phyloP scores from a whole-genome alignment of 179 eudicot species.

The Dionaea muscipula region DNA sequence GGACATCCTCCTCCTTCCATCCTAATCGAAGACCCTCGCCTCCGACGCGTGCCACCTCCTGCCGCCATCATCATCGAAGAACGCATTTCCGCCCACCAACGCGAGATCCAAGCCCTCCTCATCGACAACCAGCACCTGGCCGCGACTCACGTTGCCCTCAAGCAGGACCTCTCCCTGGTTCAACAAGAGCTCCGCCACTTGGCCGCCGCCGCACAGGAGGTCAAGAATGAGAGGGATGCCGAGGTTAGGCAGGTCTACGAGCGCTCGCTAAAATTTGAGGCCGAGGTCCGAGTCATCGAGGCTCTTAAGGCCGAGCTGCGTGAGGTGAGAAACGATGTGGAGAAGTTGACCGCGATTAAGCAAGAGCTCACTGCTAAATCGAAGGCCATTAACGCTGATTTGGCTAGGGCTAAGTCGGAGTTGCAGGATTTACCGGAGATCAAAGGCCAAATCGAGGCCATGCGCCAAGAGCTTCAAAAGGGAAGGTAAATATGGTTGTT shows the following conservation, averaged over 20 bases:
- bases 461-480: constrained; percentile 42
- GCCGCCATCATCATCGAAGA: constrained; percentile 19
- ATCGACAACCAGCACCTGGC: constrained; percentile 51
- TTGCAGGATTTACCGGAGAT: constrained; percentile 25
- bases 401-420: constrained; percentile 22
- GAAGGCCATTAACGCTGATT: constrained; percentile 28
- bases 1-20: constrained; percentile 9
- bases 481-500: constrained; percentile 42
- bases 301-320: constrained; percentile 25
- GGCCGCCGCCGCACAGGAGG: constrained; percentile 27
- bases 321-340: constrained; percentile 33
- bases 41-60: constrained; percentile 18
- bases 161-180: constrained; percentile 49
- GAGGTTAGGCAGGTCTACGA: constrained; percentile 50
- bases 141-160: constrained; percentile 52
- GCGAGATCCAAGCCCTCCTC: constrained; percentile 50
- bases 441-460: constrained; percentile 38
- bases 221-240: constrained; percentile 38
- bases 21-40: constrained; percentile 21
- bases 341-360: constrained; percentile 27
- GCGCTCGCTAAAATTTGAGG: constrained; percentile 35
- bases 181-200: constrained; percentile 44
- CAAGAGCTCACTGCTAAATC: constrained; percentile 28
- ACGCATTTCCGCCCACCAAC: constrained; percentile 25
- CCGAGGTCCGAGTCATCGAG: constrained; percentile 29